A percentile compares a stretch with the other conserved stretches of the same genome.
phyloP scores from a whole-genome alignment of 306 rosid species.

The barrel medic (Medicago truncatula) region MtrunA17r5.0-ANR NC_053046.1:24243001-24243500 shows the following conservation, averaged over 20 bases:
- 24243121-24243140: not conserved
- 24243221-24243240: not conserved
- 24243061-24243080: too few relatives aligned
- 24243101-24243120: not conserved
- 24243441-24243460: not conserved
- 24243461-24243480: too few relatives aligned
- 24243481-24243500: not conserved
- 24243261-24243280: not conserved
- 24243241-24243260: not conserved
- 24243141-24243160: not conserved
- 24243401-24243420: not conserved
- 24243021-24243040: too few relatives aligned
- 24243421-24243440: not conserved
- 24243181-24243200: not conserved
- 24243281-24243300: not conserved
- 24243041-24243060: too few relatives aligned
- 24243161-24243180: not conserved
- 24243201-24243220: not conserved
- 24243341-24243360: not conserved
- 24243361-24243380: constrained; percentile 7
- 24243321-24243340: not conserved
- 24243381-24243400: not conserved
- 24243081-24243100: not conserved
- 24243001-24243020: too few relatives aligned
- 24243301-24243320: not conserved